phyloP scores from a whole-genome alignment of 2,329 filamentous ascomycete species.

The Exophiala oligosperma region DNA sequence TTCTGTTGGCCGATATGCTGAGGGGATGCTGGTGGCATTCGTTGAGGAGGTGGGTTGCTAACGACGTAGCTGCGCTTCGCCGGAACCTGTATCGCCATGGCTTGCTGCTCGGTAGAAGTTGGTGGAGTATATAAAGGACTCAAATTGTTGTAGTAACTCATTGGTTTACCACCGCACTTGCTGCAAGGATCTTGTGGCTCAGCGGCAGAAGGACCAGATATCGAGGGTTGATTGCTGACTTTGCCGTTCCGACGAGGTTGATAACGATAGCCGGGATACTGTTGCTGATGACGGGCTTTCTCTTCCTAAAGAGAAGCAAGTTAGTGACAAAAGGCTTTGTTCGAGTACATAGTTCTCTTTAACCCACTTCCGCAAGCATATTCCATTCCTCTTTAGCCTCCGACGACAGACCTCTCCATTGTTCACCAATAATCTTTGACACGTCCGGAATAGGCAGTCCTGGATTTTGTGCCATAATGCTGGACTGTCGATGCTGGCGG shows the following conservation, averaged over 20 bases:
- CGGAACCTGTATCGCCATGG: slow-evolving; percentile 35
- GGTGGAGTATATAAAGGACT: slow-evolving; percentile 44
- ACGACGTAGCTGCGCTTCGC: slow-evolving; percentile 29
- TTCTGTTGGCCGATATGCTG: slow-evolving; percentile 16
- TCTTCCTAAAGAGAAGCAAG: slow-evolving; percentile 62
- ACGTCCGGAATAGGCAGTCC: slow-evolving; percentile 92
- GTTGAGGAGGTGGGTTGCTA: slow-evolving; percentile 17
- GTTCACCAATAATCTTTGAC: slow-evolving; percentile 92
- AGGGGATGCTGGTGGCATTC: slow-evolving; percentile 15
- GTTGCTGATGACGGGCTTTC: slow-evolving; percentile 81
- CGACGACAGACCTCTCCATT: slow-evolving; percentile 78
- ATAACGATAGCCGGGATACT: slow-evolving; percentile 93
- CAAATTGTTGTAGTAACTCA: slow-evolving; percentile 40
- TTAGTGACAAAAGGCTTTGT: slow-evolving; percentile 26
- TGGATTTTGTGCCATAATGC: slow-evolving; percentile 79
- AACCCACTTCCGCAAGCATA: slow-evolving; percentile 71
- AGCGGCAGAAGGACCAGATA: slow-evolving; percentile 19
- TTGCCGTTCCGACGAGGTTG: slow-evolving; percentile 68
- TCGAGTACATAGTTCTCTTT: slow-evolving; percentile 5
- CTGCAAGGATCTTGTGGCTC: slow-evolving; percentile 24
- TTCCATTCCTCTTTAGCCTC: slow-evolving; percentile 85
- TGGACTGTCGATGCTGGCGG: slow-evolving; percentile 85
- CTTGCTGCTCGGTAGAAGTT: slow-evolving; percentile 38
- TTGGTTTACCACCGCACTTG: slow-evolving; percentile 46
- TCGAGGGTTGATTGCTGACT: slow-evolving; percentile 34